Conservation (phyloP, 441 rosid genomes). For the Pelargonium fulgidum region DNA sequence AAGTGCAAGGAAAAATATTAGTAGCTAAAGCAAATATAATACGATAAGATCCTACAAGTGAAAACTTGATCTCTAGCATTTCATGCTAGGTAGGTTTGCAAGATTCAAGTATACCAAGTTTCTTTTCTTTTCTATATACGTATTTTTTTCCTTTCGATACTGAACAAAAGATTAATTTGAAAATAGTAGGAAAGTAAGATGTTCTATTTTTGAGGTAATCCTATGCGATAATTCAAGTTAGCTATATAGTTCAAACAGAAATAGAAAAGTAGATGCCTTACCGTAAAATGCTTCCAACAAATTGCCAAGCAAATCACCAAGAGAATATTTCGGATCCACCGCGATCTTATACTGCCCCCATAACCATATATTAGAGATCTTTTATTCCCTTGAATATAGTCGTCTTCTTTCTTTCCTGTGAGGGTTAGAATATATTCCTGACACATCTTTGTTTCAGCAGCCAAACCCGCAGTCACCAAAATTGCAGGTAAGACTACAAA, state of each 20-base stretch:
- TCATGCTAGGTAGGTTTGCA: no score
- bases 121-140: no score
- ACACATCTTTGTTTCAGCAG: slow-evolving; percentile 55
- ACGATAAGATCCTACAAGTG: no score
- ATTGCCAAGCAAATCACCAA: slow-evolving; percentile 52
- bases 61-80: no score
- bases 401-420: slow-evolving; percentile 70
- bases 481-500: slow-evolving; percentile 59
- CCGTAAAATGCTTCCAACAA: slow-evolving; percentile 75
- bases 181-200: no score
- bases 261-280: slow-evolving; percentile 22
- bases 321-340: slow-evolving; percentile 50
- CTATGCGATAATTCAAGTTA: no score
- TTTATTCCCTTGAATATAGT: slow-evolving; percentile 30
- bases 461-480: slow-evolving; percentile 45
- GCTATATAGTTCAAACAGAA: not conserved
- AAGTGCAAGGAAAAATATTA: not conserved
- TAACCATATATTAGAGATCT: slow-evolving; percentile 24
- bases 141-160: no score
- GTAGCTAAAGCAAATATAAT: not conserved
- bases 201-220: no score
- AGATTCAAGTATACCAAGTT: no score
- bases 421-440: slow-evolving; percentile 44
- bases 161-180: no score
- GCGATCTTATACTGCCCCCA: slow-evolving; percentile 26